Base-by-base conservation (phyloP, 768 basidiomycete genomes). In the Termitomyces sp. region DNA sequence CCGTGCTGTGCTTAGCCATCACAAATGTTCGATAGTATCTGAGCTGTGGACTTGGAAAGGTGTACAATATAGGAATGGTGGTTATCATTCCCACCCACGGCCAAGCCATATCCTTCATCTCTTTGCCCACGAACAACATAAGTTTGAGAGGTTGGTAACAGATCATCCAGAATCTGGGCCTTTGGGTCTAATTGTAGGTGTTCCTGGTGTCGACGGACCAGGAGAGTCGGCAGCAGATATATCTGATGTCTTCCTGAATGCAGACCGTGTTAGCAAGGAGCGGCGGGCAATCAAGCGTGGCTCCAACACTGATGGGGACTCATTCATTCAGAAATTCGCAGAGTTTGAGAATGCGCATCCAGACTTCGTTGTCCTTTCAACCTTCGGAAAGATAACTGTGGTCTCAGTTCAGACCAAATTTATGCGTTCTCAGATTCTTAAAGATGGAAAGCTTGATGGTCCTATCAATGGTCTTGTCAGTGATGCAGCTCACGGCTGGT, bases 401-500 rank as follows among this genome's bases (percentile, higher is more conserved):
- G 69, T 76, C 5, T 67, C 65, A 4, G 33, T 73, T 4, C 74
- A 76, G 51, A 66, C 71, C 2, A 22, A 39, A 0, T 71, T 72
- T 39, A 76, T 77, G 76, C 55, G 60, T 0, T 68, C 68, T 0
- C 65, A 69, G 38, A 62, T 75, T 2, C 58, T 76, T 11, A 70
- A 71, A 38, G 67, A 70, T 6, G 36, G 49, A 7, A 28, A 9
- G 1, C 18, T 55, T 2, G 24, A 55, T 44, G 62, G 39, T 3
- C 57, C 75, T 3, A 59, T 76, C 20, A 76, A 77, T 65, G 76
- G 77, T 0, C 54, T 73, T 20, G 69, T 77, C 32, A 73, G 70
- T 24, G 75, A 77, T 66, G 76, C 71, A 0, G 74, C 75, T 11
- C 76, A 78, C 64, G 70, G 72, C 12, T 78, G 62, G 58, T 78